Percentiles rank a stretch among this genome's conserved stretches.
Evolutionary conservation across 495 filamentous ascomycete species (phyloP).

Genomic region (Trichoderma gamsii): DNA sequence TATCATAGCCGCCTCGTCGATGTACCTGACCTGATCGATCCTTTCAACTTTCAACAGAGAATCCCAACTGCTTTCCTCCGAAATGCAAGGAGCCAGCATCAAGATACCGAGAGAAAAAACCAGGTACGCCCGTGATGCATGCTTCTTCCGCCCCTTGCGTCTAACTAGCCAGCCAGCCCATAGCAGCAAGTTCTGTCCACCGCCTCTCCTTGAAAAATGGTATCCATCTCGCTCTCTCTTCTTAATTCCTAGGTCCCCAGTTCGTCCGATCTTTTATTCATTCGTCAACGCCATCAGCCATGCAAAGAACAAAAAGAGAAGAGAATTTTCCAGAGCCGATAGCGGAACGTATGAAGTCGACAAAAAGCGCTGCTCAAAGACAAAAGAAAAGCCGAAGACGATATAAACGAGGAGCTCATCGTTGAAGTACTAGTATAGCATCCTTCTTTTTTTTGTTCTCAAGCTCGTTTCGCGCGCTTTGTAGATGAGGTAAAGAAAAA

Average conservation of each 20-base stretch:
- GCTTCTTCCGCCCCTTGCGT: not conserved
- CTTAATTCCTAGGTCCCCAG: not conserved
- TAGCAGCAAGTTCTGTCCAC: not conserved
- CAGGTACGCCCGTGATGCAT: slow-evolving; percentile 12
- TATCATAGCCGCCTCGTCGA: not conserved
- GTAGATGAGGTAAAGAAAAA: not conserved
- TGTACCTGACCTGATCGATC: slow-evolving; percentile 8
- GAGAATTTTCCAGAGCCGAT: slow-evolving; percentile 9
- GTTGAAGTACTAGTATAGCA: not conserved
- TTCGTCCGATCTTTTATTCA: slow-evolving; percentile 4
- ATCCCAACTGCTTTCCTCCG: slow-evolving; percentile 1
- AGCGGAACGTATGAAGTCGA: slow-evolving; percentile 1
- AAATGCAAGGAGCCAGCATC: slow-evolving; percentile 2
- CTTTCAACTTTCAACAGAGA: slow-evolving; percentile 8
- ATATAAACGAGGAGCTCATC: slow-evolving; percentile 8
- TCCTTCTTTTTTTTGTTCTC: not conserved
- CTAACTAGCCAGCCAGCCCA: not conserved
- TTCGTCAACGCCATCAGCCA: not conserved
- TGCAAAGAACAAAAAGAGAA: slow-evolving; percentile 11
- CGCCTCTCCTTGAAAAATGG: not conserved
- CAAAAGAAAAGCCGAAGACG: not conserved
- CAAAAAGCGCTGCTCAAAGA: slow-evolving; percentile 8
- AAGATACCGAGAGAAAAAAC: not conserved
- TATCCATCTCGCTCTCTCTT: not conserved
- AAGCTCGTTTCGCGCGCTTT: not conserved